Base-by-base conservation (phyloP, 2,329 filamentous ascomycete genomes). In the Alternaria sp. region DNA sequence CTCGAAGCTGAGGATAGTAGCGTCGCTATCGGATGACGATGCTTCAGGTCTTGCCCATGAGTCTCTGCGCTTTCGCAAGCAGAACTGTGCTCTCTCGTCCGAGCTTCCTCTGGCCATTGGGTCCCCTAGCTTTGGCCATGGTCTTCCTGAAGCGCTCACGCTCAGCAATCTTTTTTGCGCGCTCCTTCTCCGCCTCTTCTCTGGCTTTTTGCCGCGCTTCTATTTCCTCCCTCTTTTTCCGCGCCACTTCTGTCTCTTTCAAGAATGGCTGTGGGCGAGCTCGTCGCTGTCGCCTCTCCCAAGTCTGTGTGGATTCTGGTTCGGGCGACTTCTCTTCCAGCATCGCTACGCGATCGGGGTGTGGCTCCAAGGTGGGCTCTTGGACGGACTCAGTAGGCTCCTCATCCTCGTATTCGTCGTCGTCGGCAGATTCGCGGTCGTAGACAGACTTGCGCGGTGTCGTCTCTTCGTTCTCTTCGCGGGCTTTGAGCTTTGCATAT, bases 401-500 rank as follows among this genome's bases (percentile, higher is more conserved):
- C 50, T 69, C 59, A 6, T 45, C 43, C 51, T 69, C 65, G 55
- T 75, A 66, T 56, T 80, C 75, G 53, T 60, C 69, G 26, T 60
- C 53, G 33, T 56, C 8, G 54, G 43, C 41, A 30, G 33, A 28
- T 55, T 67, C 64, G 55, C 79, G 63, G 60, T 63, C 75, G 69
- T 72, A 75, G 67, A 71, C 82, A 75, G 68, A 79, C 65, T 63
- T 82, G 73, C 73, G 71, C 10, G 72, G 71, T 41, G 76, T 47
- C 8, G 50, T 55, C 21, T 46, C 71, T 49, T 80, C 79, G 43
- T 78, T 79, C 43, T 83, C 79, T 76, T 88, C 85, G 50, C 84
- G 82, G 44, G 89, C 89, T 80, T 94, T 95, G 68, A 97, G 84
- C 81, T 97, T 97, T 67, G 91, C 92, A 78, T 97, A 97, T 45